These are phyloP conservation scores for Cyclostephanos invisitatus DNA, from an alignment of 108 stramenopile genomes.

Conservation along the genomic window DNA sequence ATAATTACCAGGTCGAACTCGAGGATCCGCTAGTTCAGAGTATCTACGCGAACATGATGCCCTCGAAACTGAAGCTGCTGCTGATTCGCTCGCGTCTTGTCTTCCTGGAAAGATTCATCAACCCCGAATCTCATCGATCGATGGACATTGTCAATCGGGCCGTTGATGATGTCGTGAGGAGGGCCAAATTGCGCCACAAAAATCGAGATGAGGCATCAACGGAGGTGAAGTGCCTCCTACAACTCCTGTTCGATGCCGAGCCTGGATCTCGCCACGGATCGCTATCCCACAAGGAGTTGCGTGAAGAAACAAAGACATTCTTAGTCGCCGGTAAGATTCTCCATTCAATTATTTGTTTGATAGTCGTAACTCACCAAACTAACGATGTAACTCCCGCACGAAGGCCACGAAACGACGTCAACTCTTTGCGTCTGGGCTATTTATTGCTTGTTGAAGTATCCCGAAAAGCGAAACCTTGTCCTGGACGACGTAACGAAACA, in stretches of 20 bases:
- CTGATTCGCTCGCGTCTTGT: conserved; percentile 24
- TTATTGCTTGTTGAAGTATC: conserved; percentile 53
- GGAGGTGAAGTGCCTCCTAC: conserved; percentile 45
- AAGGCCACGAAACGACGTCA: conserved; percentile 66
- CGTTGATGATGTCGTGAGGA: conserved; percentile 47
- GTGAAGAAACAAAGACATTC: conserved; percentile 69
- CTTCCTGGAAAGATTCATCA: conserved; percentile 28
- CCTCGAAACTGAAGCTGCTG: conserved; percentile 28
- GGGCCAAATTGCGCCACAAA: conserved; percentile 35
- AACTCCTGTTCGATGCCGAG: conserved; percentile 55
- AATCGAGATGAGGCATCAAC: neutral
- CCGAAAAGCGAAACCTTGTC: conserved; percentile 53
- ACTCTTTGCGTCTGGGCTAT: conserved; percentile 64
- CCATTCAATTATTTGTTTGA: neutral
- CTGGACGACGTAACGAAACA: conserved; percentile 52
- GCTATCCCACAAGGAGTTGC: conserved; percentile 50
- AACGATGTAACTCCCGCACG: neutral
- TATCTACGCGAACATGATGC: conserved; percentile 21
- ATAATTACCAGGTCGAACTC: conserved; percentile 11
- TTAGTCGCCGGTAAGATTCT: conserved; percentile 51
- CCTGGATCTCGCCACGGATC: conserved; percentile 15
- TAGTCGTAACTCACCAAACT: neutral
- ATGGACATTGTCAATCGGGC: conserved; percentile 38
- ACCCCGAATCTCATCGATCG: conserved; percentile 19
- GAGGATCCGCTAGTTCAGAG: conserved; percentile 44